Percentiles rank a stretch among this genome's conserved stretches.
phyloP scores from a whole-genome alignment of 306 rosid genomes.

The Cicer pinnatifidum region DNA sequence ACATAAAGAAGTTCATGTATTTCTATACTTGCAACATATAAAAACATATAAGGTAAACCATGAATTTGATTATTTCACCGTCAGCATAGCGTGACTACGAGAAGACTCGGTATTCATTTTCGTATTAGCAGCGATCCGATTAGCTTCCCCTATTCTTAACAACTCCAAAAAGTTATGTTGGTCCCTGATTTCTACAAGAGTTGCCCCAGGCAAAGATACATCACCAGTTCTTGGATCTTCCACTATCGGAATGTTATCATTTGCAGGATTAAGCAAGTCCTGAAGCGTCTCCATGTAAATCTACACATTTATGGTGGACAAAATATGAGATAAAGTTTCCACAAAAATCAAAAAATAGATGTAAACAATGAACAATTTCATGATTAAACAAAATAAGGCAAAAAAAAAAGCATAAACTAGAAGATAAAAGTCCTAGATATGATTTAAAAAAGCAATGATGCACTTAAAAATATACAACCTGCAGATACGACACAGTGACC shows the following conservation, averaged over 20 bases:
- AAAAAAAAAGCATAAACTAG: background rate
- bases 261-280: constrained; percentile 86
- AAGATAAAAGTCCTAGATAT: constrained; percentile 34
- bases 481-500: constrained; percentile 78
- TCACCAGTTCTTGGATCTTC: constrained; percentile 95
- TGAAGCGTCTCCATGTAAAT: constrained; percentile 95
- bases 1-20: constrained; percentile 32
- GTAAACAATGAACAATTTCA: constrained; percentile 36
- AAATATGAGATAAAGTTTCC: constrained; percentile 34
- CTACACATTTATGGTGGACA: constrained; percentile 52
- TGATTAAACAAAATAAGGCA: constrained; percentile 38
- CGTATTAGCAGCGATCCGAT: constrained; percentile 92
- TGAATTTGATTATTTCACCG: constrained; percentile 63
- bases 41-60: constrained; percentile 32
- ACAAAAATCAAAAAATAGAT: constrained; percentile 35
- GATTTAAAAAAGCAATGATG: constrained; percentile 30
- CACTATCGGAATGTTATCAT: constrained; percentile 88
- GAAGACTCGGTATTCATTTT: constrained; percentile 94
- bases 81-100: constrained; percentile 93
- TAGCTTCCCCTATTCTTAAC: constrained; percentile 86
- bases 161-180: constrained; percentile 77
- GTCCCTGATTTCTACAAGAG: constrained; percentile 82
- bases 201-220: constrained; percentile 84
- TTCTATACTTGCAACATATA: constrained; percentile 21
- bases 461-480: constrained; percentile 56